A percentile compares a stretch with the other conserved stretches of the same genome.
These are phyloP conservation scores for Sabuloglossum arenarium DNA, from an alignment of 495 filamentous ascomycete species.

Conservation along the genomic window DNA sequence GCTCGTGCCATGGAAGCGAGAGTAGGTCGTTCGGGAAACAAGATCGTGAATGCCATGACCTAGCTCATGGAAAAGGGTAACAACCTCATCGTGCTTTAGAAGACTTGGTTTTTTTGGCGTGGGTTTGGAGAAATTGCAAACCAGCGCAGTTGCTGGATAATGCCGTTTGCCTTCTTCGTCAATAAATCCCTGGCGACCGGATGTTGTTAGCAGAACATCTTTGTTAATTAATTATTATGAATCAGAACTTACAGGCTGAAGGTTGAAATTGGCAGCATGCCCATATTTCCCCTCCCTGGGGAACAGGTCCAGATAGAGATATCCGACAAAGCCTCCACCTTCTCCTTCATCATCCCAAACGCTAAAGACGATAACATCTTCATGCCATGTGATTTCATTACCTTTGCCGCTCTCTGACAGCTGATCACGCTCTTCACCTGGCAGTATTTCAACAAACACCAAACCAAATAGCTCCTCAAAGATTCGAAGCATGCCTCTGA, in stretches of 20 bases:
- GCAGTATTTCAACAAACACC: conserved; percentile 59
- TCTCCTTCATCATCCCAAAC: conserved; percentile 50
- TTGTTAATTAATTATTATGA: not conserved
- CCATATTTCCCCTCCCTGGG: conserved; percentile 47
- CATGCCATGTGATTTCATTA: conserved; percentile 47
- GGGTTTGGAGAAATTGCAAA: conserved; percentile 54
- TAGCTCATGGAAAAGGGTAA: conserved; percentile 53
- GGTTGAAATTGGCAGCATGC: conserved; percentile 27
- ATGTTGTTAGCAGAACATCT: not conserved
- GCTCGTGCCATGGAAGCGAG: conserved; percentile 53
- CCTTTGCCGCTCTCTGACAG: conserved; percentile 37
- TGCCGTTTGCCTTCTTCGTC: conserved; percentile 33
- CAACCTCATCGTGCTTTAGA: conserved; percentile 49
- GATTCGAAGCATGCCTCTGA: conserved; percentile 79
- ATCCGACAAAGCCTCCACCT: conserved; percentile 46
- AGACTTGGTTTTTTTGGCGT: conserved; percentile 48
- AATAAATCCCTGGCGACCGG: conserved; percentile 28
- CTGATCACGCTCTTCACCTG: conserved; percentile 32
- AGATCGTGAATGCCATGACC: conserved; percentile 62
- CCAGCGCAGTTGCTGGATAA: conserved; percentile 48
- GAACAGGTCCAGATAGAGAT: conserved; percentile 49
- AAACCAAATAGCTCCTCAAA: conserved; percentile 89
- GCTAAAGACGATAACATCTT: conserved; percentile 46
- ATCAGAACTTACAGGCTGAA: conserved; percentile 16
- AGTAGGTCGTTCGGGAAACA: conserved; percentile 41